Evolutionary conservation across 352 stramenopile species (phyloP).

Genomic region (Bremia lactucae): DNA sequence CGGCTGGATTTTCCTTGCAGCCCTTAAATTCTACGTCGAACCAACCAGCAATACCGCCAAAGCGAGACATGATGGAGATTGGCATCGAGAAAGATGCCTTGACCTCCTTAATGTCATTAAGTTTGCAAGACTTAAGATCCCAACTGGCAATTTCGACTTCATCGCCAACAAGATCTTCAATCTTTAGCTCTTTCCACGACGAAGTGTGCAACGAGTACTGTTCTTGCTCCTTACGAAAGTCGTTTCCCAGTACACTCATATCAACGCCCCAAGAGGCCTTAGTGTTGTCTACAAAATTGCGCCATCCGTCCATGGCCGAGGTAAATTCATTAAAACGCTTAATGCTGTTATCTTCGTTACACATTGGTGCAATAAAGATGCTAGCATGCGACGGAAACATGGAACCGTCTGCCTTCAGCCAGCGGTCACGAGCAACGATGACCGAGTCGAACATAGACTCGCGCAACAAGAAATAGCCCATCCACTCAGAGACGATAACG

Average conservation of each 20-base stretch:
- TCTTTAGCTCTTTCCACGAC: conserved; percentile 67
- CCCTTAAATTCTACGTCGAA: conserved; percentile 99
- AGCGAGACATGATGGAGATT: conserved; percentile 82
- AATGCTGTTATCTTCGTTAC: conserved; percentile 87
- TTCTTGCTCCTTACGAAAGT: conserved; percentile 83
- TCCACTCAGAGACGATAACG: conserved; percentile 99
- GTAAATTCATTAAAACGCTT: conserved; percentile 82
- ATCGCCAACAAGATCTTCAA: conserved; percentile 73
- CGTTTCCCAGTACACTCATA: conserved; percentile 88
- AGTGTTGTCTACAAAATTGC: conserved; percentile 85
- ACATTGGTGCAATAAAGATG: conserved; percentile 96
- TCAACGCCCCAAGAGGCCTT: conserved; percentile 94
- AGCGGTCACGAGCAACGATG: conserved; percentile 92
- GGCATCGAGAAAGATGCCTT: conserved; percentile 57
- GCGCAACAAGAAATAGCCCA: conserved; percentile 98
- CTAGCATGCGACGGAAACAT: conserved; percentile 98
- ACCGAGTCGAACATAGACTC: conserved; percentile 99
- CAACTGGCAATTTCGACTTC: conserved; percentile 70
- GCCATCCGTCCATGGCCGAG: conserved; percentile 76
- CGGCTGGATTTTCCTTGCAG: conserved; percentile 55
- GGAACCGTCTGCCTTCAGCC: conserved; percentile 91
- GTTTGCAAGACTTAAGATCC: conserved; percentile 76
- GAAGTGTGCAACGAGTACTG: conserved; percentile 83
- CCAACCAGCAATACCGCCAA: conserved; percentile 95
- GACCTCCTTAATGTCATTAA: conserved; percentile 79